A percentile compares a stretch with the other conserved stretches of the same genome.
Conservation (phyloP, 331 rosid genomes). For the Acacia pycnantha region DNA sequence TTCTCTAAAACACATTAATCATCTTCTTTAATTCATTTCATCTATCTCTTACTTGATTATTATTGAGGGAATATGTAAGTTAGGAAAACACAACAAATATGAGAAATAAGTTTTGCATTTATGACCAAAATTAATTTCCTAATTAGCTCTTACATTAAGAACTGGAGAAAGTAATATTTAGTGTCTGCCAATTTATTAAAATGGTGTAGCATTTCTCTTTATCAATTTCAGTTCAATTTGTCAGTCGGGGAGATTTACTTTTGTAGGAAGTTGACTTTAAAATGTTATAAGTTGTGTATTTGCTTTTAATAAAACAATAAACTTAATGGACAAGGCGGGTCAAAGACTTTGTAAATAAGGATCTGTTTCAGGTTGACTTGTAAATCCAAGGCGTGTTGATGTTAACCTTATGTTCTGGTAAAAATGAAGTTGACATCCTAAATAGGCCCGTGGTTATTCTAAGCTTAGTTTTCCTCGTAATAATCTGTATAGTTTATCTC, state of each 20-base stretch:
- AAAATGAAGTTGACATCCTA: background rate
- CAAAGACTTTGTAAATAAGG: background rate
- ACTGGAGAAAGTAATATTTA: background rate
- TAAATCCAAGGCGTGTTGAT: constrained; percentile 19
- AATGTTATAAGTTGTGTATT: background rate
- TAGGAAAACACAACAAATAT: too few species aligned
- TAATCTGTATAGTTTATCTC: background rate
- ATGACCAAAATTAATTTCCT: too few species aligned
- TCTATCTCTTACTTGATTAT: too few species aligned
- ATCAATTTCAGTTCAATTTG: background rate
- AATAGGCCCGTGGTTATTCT: background rate
- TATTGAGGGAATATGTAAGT: too few species aligned
- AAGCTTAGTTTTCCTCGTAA: background rate
- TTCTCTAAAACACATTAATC: too few species aligned
- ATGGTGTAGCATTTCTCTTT: background rate
- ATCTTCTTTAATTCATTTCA: too few species aligned
- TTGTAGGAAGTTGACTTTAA: background rate
- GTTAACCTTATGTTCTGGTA: background rate
- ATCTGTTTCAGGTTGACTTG: constrained; percentile 29
- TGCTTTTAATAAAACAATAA: background rate
- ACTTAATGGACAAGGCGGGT: background rate
- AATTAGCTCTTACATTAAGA: too few species aligned
- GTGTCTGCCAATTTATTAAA: background rate
- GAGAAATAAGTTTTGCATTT: too few species aligned
- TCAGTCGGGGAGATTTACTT: background rate